phyloP scores from a whole-genome alignment of 352 stramenopile species.

The Pythium coloratum region DNA sequence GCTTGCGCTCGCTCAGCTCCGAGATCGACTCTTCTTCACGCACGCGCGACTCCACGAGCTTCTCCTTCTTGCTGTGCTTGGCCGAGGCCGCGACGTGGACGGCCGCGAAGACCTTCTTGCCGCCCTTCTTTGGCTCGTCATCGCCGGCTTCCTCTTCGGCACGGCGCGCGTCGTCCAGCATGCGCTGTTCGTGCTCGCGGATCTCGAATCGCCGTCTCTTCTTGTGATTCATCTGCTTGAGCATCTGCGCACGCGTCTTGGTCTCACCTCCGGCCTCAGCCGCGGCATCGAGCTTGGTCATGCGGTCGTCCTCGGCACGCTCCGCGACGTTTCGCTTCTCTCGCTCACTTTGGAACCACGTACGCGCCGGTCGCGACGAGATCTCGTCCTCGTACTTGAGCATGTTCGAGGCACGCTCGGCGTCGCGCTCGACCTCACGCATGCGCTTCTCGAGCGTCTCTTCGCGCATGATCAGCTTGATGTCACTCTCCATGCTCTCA shows the following conservation, averaged over 20 bases:
- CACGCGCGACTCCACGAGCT: slow-evolving; percentile 46
- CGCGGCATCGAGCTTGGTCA: slow-evolving; percentile 38
- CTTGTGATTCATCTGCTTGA: slow-evolving; percentile 88
- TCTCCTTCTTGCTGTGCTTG: slow-evolving; percentile 82
- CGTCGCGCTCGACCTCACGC: slow-evolving; percentile 88
- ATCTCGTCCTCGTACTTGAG: slow-evolving; percentile 92
- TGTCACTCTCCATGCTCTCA: slow-evolving; percentile 76
- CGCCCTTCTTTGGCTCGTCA: slow-evolving; percentile 36
- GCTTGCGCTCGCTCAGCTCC: slow-evolving; percentile 78
- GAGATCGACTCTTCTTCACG: slow-evolving; percentile 80
- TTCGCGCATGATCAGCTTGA: slow-evolving; percentile 84
- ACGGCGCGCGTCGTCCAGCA: slow-evolving; percentile 59
- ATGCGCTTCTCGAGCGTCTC: slow-evolving; percentile 90
- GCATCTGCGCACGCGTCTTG: slow-evolving; percentile 68
- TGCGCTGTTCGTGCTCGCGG: slow-evolving; percentile 77
- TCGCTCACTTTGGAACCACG: slow-evolving; percentile 92
- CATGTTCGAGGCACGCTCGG: slow-evolving; percentile 87
- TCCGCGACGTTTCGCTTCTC: slow-evolving; percentile 86
- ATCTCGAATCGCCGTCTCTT: slow-evolving; percentile 85
- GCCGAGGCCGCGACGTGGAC: slow-evolving; percentile 73
- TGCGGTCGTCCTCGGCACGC: slow-evolving; percentile 66
- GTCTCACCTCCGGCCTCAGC: slow-evolving; percentile 30
- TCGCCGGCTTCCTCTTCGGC: slow-evolving; percentile 38
- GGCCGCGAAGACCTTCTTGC: slow-evolving; percentile 77
- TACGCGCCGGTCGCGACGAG: slow-evolving; percentile 75